phyloP scores from a whole-genome alignment of 2,329 filamentous ascomycete species.

The Chaetomiaceae sp. region DNA sequence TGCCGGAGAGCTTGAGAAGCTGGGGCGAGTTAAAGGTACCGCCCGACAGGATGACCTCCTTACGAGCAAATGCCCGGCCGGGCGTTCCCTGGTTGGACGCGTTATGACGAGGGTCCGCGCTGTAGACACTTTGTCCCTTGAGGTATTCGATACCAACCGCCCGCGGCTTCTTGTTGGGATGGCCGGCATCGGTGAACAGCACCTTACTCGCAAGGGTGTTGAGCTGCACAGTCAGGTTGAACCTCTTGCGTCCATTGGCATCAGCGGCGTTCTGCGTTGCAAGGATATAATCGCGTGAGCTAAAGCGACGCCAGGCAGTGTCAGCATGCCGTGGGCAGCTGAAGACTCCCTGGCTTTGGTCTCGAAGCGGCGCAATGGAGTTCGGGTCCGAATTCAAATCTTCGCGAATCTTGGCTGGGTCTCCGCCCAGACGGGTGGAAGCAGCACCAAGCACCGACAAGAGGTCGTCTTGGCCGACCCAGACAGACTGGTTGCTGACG shows the following conservation, averaged over 20 bases:
- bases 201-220: slow-evolving; percentile 34
- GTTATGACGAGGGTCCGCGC: slow-evolving; percentile 29
- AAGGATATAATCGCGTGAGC: slow-evolving; percentile 24
- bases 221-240: slow-evolving; percentile 22
- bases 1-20: slow-evolving; percentile 45
- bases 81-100: slow-evolving; percentile 27
- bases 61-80: slow-evolving; percentile 25
- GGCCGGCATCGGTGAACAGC: slow-evolving; percentile 29
- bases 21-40: slow-evolving; percentile 47
- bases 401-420: slow-evolving; percentile 11
- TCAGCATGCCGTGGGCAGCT: slow-evolving; percentile 21
- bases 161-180: slow-evolving; percentile 20
- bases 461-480: slow-evolving; percentile 9
- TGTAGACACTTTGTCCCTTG: slow-evolving; percentile 30
- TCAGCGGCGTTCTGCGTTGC: slow-evolving; percentile 20
- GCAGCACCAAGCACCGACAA: slow-evolving; percentile 8
- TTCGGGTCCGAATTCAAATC: slow-evolving; percentile 21
- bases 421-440: slow-evolving; percentile 13
- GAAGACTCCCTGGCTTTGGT: slow-evolving; percentile 26
- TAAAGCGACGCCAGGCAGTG: slow-evolving; percentile 16
- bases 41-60: slow-evolving; percentile 44
- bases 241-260: slow-evolving; percentile 17
- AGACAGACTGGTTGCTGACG: slow-evolving; percentile 9
- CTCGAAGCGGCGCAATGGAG: slow-evolving; percentile 20
- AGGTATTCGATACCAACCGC: slow-evolving; percentile 32